phyloP scores from a whole-genome alignment of 202 grass and related monocot species.

The Zizania palustris region DNA sequence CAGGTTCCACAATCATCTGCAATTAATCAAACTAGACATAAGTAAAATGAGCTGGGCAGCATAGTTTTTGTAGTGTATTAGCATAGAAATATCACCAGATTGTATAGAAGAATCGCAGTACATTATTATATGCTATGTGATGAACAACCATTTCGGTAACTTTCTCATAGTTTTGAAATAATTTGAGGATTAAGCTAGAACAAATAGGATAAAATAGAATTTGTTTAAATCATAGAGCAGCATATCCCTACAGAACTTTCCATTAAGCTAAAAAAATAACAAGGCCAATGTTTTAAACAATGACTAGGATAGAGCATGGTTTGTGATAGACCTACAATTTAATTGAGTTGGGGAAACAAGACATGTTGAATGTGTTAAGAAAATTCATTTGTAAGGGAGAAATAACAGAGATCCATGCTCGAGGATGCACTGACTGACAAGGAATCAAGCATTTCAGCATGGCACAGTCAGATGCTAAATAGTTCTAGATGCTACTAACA shows the following conservation, averaged over 20 bases:
- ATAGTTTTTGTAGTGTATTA: not conserved
- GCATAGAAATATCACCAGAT: constrained; percentile 18
- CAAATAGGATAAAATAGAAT: not conserved
- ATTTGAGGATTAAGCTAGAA: not conserved
- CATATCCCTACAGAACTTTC: not conserved
- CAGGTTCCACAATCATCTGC: constrained; percentile 99
- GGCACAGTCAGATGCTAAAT: not conserved
- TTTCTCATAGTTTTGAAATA: not conserved
- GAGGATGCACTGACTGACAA: not conserved
- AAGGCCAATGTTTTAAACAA: not conserved
- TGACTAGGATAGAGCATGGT: not conserved
- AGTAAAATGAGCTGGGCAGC: not conserved
- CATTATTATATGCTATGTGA: not conserved
- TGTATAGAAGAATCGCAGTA: constrained; percentile 32
- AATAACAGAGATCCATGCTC: not conserved
- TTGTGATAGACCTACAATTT: not conserved
- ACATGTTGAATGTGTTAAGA: not conserved
- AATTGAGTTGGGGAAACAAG: not conserved
- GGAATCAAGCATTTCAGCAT: constrained; percentile 10
- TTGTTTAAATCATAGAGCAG: not conserved
- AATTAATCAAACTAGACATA: constrained; percentile 55
- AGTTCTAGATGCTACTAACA: not conserved
- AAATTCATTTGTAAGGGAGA: not conserved
- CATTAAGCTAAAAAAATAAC: not conserved
- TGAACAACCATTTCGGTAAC: too few species aligned